phyloP scores from a whole-genome alignment of 352 stramenopile species.

The Pythium coloratum region DNA sequence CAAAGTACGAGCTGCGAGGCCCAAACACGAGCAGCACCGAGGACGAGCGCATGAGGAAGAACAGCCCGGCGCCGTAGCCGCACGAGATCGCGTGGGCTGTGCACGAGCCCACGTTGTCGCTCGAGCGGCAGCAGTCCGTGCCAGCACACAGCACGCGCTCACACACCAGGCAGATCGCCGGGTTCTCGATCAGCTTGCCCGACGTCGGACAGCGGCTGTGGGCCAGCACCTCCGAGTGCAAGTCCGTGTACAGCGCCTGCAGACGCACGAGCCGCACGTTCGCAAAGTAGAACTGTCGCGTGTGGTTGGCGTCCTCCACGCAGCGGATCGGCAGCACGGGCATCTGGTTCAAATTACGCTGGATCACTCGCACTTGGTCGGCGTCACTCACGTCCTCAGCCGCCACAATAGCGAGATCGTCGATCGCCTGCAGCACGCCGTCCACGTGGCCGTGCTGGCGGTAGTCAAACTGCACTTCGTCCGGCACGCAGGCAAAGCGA shows the following conservation, averaged over 20 bases:
- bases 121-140: constrained; percentile 75
- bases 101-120: constrained; percentile 72
- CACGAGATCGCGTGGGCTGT: constrained; percentile 75
- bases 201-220: constrained; percentile 77
- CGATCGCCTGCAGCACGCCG: constrained; percentile 40
- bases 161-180: constrained; percentile 78
- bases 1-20: constrained; percentile 80
- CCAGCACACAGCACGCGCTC: constrained; percentile 77
- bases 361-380: constrained; percentile 31
- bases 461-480: constrained; percentile 54
- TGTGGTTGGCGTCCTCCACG: constrained; percentile 35
- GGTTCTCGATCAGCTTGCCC: constrained; percentile 72
- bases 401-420: constrained; percentile 24
- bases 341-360: constrained; percentile 50
- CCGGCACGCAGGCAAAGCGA: constrained; percentile 45
- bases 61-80: constrained; percentile 68
- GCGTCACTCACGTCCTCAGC: constrained; percentile 16
- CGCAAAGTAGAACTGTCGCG: constrained; percentile 52
- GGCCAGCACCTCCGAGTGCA: constrained; percentile 69
- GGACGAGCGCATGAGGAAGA: constrained; percentile 82
- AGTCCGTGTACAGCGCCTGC: constrained; percentile 70
- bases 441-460: constrained; percentile 54
- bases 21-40: constrained; percentile 77
- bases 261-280: constrained; percentile 66
- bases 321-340: constrained; percentile 57